Evolutionary conservation across 352 stramenopile species (phyloP).

Genomic region (Pythium phragmitis): DNA sequence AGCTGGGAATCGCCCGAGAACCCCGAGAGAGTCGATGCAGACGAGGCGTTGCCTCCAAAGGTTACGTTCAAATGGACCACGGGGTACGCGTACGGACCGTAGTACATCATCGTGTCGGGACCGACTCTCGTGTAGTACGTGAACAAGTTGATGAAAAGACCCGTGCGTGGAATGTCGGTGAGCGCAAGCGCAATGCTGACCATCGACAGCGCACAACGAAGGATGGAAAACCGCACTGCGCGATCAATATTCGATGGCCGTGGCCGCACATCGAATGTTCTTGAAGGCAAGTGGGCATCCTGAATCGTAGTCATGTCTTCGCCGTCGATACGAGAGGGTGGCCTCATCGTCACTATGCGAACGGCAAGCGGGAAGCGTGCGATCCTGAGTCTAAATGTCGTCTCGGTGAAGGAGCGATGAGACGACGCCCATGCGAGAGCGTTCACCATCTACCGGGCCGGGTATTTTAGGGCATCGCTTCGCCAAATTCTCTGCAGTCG

Average conservation of each 20-base stretch:
- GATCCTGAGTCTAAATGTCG: not conserved
- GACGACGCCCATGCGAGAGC: too few species aligned
- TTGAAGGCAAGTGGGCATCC: not conserved
- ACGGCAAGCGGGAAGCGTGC: not conserved
- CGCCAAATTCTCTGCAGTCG: too few species aligned
- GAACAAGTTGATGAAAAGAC: slow-evolving; percentile 12
- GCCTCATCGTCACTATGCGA: not conserved
- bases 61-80: slow-evolving; percentile 7
- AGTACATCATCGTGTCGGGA: slow-evolving; percentile 10
- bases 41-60: not conserved
- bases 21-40: not conserved
- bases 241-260: slow-evolving; percentile 12
- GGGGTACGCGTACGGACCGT: slow-evolving; percentile 17
- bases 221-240: slow-evolving; percentile 3
- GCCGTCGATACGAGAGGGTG: not conserved
- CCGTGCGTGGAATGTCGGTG: slow-evolving; percentile 29
- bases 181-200: slow-evolving; percentile 16
- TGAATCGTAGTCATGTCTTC: not conserved
- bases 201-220: slow-evolving; percentile 12
- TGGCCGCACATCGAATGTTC: not conserved
- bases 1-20: not conserved
- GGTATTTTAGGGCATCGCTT: too few species aligned
- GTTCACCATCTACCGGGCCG: too few species aligned
- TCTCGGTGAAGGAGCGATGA: not conserved
- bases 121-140: slow-evolving; percentile 1